Conservation (phyloP, 2,329 filamentous ascomycete genomes). For the Aspergillus viridinutans region DNA sequence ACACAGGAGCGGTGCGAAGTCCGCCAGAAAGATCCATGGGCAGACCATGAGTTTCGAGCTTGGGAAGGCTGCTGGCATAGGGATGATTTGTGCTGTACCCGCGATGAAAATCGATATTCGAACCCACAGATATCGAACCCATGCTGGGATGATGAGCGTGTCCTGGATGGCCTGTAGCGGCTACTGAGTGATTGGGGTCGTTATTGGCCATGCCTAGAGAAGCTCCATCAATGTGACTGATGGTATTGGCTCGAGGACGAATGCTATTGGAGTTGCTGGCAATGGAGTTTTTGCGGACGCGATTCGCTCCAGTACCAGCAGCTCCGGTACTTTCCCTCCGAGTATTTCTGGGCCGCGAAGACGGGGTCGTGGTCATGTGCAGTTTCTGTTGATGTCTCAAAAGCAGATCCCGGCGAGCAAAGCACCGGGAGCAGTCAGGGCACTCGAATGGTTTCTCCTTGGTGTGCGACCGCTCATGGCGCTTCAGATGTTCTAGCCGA, state of each 20-base stretch:
- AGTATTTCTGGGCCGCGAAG: conserved; percentile 73
- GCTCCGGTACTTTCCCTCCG: conserved; percentile 83
- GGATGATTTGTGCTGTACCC: conserved; percentile 54
- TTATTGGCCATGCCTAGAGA: conserved; percentile 61
- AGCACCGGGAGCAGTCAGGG: conserved; percentile 88
- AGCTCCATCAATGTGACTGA: conserved; percentile 81
- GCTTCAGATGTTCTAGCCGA: conserved; percentile 90
- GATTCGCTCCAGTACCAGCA: conserved; percentile 61
- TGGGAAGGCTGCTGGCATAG: conserved; percentile 67
- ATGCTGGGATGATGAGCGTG: conserved; percentile 73
- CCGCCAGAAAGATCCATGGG: conserved; percentile 63
- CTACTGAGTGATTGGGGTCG: conserved; percentile 11
- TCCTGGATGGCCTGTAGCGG: conserved; percentile 30
- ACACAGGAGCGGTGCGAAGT: conserved; percentile 73
- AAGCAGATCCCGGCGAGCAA: conserved; percentile 86
- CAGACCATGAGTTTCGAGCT: conserved; percentile 74
- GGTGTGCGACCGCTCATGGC: conserved; percentile 95
- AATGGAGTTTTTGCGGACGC: conserved; percentile 89
- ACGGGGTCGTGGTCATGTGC: conserved; percentile 86
- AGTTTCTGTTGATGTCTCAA: conserved; percentile 97
- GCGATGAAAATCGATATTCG: conserved; percentile 57
- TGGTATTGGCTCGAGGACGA: conserved; percentile 90
- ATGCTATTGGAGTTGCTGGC: conserved; percentile 60
- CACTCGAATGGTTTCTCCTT: conserved; percentile 99
- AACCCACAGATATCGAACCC: conserved; percentile 55